phyloP scores from a whole-genome alignment of 306 rosid genomes.

The Citrullus amarus region DNA sequence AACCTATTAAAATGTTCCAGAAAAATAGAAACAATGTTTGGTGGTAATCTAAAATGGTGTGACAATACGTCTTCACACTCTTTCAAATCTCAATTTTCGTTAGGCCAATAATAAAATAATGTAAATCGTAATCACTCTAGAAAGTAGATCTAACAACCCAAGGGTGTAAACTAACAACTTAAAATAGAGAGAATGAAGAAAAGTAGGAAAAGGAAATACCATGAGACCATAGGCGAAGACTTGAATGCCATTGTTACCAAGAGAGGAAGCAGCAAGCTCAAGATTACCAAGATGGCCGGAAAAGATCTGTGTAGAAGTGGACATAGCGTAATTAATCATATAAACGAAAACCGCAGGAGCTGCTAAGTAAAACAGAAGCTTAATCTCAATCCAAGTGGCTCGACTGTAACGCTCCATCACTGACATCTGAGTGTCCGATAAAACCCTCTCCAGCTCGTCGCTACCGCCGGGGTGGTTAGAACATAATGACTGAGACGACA shows the following conservation, averaged over 20 bases:
- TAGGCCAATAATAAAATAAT: no score
- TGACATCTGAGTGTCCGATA: constrained; percentile 27
- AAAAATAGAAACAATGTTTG: no score
- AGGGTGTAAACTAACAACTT: no score
- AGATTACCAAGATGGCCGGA: constrained; percentile 75
- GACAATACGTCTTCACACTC: no score
- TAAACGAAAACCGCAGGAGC: constrained; percentile 61
- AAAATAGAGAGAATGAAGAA: no score
- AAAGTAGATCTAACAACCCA: no score
- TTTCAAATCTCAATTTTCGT: no score
- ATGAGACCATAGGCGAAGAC: constrained; percentile 62
- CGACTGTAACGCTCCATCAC: constrained; percentile 14
- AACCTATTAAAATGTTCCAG: no score
- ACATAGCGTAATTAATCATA: constrained; percentile 51
- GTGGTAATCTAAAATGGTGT: no score
- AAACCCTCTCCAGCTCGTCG: constrained; percentile 32
- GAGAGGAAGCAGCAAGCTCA: constrained; percentile 68
- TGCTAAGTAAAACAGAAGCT: constrained; percentile 44
- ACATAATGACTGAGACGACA: background rate
- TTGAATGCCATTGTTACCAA: constrained; percentile 71
- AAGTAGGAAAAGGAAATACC: constrained; percentile 13
- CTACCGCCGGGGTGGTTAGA: background rate
- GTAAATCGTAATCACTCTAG: no score
- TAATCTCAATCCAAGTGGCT: constrained; percentile 54
- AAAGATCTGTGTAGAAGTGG: constrained; percentile 39